These are phyloP conservation scores for Gillenia trifoliata DNA, from an alignment of 306 rosid species.

Conservation along the genomic window DNA sequence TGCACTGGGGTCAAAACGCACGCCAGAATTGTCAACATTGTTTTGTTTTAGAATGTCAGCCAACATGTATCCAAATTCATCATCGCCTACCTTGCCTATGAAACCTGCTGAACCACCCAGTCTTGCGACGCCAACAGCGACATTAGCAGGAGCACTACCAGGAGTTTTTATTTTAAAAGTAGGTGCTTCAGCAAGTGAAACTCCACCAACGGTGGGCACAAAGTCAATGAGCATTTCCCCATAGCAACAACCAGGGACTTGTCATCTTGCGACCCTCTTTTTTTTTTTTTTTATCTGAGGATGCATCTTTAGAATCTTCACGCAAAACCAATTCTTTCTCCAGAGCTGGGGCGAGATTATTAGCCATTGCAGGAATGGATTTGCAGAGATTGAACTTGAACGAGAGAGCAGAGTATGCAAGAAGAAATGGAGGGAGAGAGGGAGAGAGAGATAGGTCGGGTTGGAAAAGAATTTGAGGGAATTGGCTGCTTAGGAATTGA, in stretches of 20 bases:
- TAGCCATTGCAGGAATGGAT: slow-evolving; percentile 39
- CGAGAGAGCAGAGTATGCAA: slow-evolving; percentile 33
- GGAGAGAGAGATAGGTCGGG: background rate
- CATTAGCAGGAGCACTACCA: slow-evolving; percentile 97
- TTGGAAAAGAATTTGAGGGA: no score
- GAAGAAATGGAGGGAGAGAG: slow-evolving; percentile 13
- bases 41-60: slow-evolving; percentile 66
- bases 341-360: slow-evolving; percentile 30
- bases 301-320: slow-evolving; percentile 30
- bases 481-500: no score
- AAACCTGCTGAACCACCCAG: slow-evolving; percentile 80
- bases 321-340: slow-evolving; percentile 2
- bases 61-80: slow-evolving; percentile 81
- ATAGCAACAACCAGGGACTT: slow-evolving; percentile 61
- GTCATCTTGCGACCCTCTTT: slow-evolving; percentile 21
- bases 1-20: slow-evolving; percentile 72
- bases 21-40: slow-evolving; percentile 61
- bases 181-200: slow-evolving; percentile 85
- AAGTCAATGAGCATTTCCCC: slow-evolving; percentile 79
- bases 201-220: slow-evolving; percentile 81
- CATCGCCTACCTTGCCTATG: slow-evolving; percentile 92
- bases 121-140: slow-evolving; percentile 76
- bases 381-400: background rate
- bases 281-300: slow-evolving; percentile 7
- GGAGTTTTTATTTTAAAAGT: slow-evolving; percentile 88